A percentile compares a stretch with the other conserved stretches of the same genome.
phyloP scores from a whole-genome alignment of 257 asterid genomes.

The Solanum lignicaule region DNA sequence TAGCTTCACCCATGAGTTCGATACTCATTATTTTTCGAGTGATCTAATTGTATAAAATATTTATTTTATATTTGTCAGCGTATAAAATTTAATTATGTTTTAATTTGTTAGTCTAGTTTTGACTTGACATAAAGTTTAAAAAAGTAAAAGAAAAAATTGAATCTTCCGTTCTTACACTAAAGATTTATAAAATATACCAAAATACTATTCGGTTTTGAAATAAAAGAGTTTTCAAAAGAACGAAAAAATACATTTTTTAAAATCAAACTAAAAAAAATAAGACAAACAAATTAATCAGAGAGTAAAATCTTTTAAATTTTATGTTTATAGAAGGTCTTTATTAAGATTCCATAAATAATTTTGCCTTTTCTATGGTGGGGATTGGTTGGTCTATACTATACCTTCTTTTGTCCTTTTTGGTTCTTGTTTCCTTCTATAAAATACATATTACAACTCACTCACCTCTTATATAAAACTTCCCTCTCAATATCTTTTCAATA shows the following conservation, averaged over 20 bases:
- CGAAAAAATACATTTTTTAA: background rate
- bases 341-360: conserved; percentile 4
- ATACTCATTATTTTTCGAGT: background rate
- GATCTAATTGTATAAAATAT: background rate
- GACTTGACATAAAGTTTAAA: background rate
- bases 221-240: no score
- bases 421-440: conserved; percentile 31
- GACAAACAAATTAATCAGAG: background rate
- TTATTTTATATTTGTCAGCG: background rate
- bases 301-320: conserved; percentile 15
- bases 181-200: no score
- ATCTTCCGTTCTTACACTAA: background rate
- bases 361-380: conserved; percentile 10
- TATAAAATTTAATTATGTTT: background rate
- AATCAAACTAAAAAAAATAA: background rate
- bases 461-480: conserved; percentile 23
- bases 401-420: conserved; percentile 5
- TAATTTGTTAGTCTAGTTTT: no score
- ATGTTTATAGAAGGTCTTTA: background rate
- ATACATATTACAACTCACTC: conserved; percentile 9
- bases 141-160: no score
- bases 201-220: no score
- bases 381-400: conserved; percentile 17
- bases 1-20: background rate
- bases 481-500: background rate